Conservation (phyloP, 2,329 filamentous ascomycete genomes). For the Xylariales sp. region DNA sequence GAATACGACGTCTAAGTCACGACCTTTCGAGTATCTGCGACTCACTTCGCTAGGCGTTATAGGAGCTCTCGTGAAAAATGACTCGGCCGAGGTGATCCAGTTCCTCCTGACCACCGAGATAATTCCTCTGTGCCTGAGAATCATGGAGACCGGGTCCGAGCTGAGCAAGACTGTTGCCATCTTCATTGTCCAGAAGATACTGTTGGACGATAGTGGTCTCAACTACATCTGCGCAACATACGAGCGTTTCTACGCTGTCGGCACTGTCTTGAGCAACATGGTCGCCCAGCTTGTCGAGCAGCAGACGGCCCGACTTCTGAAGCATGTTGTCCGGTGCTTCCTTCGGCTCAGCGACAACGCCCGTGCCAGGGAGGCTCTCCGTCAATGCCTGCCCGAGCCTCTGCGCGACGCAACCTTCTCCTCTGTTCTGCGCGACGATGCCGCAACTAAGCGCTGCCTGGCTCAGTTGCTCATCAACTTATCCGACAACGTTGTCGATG, state of each 20-base stretch:
- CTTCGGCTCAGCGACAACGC: constrained; percentile 93
- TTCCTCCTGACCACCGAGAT: constrained; percentile 98
- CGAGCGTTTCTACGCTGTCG: constrained; percentile 96
- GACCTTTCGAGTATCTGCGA: constrained; percentile 94
- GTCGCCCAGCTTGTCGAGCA: constrained; percentile 96
- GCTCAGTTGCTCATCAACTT: constrained; percentile 97
- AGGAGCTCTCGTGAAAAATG: constrained; percentile 95
- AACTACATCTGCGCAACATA: constrained; percentile 99
- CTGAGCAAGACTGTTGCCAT: constrained; percentile 98
- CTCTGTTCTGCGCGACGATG: constrained; percentile 91
- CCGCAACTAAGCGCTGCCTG: constrained; percentile 93
- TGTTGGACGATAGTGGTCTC: constrained; percentile 92
- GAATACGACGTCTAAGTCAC: constrained; percentile 96
- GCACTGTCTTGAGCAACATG: constrained; percentile 97
- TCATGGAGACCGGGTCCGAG: constrained; percentile 99
- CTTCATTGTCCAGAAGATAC: constrained; percentile 98
- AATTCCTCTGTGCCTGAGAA: constrained; percentile 92
- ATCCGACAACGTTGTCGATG: constrained; percentile 73
- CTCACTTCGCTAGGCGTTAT: constrained; percentile 95
- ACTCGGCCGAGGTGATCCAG: constrained; percentile 97
- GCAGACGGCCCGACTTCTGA: constrained; percentile 90
- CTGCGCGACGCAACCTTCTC: constrained; percentile 97
- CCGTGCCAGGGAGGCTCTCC: constrained; percentile 85
- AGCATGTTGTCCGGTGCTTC: constrained; percentile 97
- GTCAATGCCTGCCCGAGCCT: constrained; percentile 96